Evolutionary conservation across 2,329 filamentous ascomycete species (phyloP), one percentile per base, ranked within the genome.

Genomic region (Fusarium veterinarium): DNA sequence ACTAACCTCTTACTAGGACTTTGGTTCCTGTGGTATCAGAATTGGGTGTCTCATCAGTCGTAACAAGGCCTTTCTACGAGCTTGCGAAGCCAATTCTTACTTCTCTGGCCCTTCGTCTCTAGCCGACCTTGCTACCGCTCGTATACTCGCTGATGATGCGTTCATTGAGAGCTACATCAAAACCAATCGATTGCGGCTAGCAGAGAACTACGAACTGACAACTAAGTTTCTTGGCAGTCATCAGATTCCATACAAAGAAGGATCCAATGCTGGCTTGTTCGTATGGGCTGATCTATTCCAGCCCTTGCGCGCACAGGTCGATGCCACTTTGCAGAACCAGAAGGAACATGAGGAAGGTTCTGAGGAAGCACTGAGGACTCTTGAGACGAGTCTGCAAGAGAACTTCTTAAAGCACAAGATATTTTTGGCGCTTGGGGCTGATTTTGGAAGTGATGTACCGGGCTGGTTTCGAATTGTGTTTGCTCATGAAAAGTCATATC

Each of bases 391-490:
- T 0, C n/a, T 64, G 5, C 40, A 46, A 19, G 25, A 51, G 14
- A 4, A 8, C 1, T 11, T 62, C 4, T 4, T 42, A 9, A 28
- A 33, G 10, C 14, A 44, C 3, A 52, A 23, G 25, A 44, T 62
- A 2, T 64, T 51, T 40, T 10, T 64, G 8, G 44, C 60, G 6
- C 28, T 38, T 4, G 57, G 37, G 0, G 5, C 23, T 7, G 44
- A 52, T 11, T 64, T 51, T 10, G 44, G 60, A 17, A 64, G 57
- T n/a, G 57, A 62, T 31, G 6, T 38, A 6, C 31, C 57, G 3
- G 60, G 60, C 12, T 64, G 57, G 60, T 62, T 38, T 3, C 31
- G 60, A 3, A 20, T 62, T 8, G 57, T 64, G 8, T 38, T 62
- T 12, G 44, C 57, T 16, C 38, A 44, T 13, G 23, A n/a, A 3